Evolutionary conservation across 2,329 filamentous ascomycete species (phyloP), one percentile per base, ranked within the genome.

Genomic region (Alternaria incomplexa): DNA sequence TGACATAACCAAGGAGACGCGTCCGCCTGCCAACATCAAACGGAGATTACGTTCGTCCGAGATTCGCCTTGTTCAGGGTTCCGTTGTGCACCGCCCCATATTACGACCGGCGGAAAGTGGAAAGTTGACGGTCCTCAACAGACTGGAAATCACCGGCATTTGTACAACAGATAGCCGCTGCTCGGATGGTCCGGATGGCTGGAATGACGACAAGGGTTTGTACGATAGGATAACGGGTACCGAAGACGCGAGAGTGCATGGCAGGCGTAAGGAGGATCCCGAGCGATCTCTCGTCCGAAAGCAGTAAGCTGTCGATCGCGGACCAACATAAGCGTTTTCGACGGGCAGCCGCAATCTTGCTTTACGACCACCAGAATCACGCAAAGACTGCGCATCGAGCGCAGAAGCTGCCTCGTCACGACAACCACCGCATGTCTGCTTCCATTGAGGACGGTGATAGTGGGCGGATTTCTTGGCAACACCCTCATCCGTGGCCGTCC

Each of bases 221-320:
- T 36, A 40, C 48, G 15, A 22, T 32, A 32, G 48, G 48, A 32
- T 22, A 28, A 20, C 45, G 44, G 17, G 51, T 48, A 48, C 43
- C 45, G 45, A 36, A 36, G 32, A 36, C 32, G 32, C 32, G 32
- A 61, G 30, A 17, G 8, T 23, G 46, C 36, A 26, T 20, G 52
- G 58, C 52, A 26, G 15, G 47, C 53, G 25, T n/a, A 36, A 45
- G 13, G 52, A 61, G 23, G 11, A 26, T 40, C 23, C 58, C 58
- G 53, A 52, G 58, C 58, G 53, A 61, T 46, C 44, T 17, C 32
- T 57, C 46, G 58, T 61, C 58, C 54, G 46, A 8, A 52, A 61
- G 26, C 9, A 51, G 53, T 60, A 60, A 60, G 50, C 43, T 30
- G 46, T 36, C 58, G 53, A 61, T 61, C 54, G 13, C 26, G 40